Base-by-base conservation (phyloP, 352 stramenopile species). In the Pythium insidiosum region DNA sequence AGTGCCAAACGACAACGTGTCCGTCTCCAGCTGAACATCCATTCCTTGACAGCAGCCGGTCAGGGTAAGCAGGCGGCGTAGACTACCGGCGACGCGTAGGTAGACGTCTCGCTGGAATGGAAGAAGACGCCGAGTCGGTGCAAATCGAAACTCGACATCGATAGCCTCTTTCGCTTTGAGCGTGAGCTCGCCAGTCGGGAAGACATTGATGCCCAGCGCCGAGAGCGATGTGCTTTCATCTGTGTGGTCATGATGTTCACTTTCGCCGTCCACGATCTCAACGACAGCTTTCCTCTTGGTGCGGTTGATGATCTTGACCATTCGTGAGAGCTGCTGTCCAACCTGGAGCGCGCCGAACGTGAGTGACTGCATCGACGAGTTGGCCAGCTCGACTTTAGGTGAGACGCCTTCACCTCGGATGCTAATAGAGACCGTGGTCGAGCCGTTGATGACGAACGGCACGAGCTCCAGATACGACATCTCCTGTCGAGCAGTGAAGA, bases 391-490 rank as follows among this genome's bases (percentile, higher is more conserved):
- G 1, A 97, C 56, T 16, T 83, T 76, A 0, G 89, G 73, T 13
- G 68, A 44, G 6, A 94, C 65, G 13, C 86, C 86, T 50, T 92
- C 73, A 22, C 81, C 86, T 10, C 63, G 70, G 18, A 95, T 53
- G 22, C 50, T 83, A 4, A 95, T 53, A 23, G 67, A 86, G 24
- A 95, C 54, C 4, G 73, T 92, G 12, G 81, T 84, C 5, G 73
- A 81, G 15, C 85, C 78, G 41, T 97, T 97, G 19, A 97, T 73
- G 1, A 86, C 74, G 51, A 97, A 97, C 13, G 85, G 83, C 12
- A 97, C 58, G 12, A 79, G 43, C 36, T 96, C 95, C 2, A 83
- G 35, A 48, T 97, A 97, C 18, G 53, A 38, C 7, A 74, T 50
- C 33, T 93, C 79, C 22, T 95, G 78, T 1, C 87, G 68, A 2